phyloP scores from a whole-genome alignment of 2,329 filamentous ascomycete genomes.

The Trichoderma guizhouense region DNA sequence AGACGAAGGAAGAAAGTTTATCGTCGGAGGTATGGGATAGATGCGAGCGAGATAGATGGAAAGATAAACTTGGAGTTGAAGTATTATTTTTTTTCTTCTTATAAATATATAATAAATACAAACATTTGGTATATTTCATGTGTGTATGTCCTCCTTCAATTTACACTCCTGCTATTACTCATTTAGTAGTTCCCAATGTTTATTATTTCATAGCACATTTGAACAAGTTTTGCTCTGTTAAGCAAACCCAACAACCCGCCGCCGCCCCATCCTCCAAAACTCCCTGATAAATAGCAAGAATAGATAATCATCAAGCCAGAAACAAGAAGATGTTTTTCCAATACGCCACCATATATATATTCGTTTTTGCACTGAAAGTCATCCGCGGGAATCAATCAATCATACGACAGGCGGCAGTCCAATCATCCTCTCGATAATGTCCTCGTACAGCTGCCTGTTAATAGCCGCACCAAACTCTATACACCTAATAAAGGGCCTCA shows the following conservation, averaged over 20 bases:
- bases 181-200: neutral
- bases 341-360: neutral
- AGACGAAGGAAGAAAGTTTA: too few species aligned
- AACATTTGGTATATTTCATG: neutral
- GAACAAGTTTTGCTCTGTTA: neutral
- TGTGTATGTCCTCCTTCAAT: neutral
- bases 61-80: neutral
- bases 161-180: neutral
- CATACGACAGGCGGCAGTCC: conserved; percentile 21
- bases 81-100: neutral
- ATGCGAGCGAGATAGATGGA: neutral
- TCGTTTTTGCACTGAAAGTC: neutral
- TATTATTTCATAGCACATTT: neutral
- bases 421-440: conserved; percentile 41
- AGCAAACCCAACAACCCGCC: neutral
- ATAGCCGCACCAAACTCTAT: conserved; percentile 48
- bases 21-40: neutral
- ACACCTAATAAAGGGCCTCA: conserved; percentile 45
- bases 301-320: neutral
- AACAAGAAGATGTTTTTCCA: neutral
- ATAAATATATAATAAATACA: neutral
- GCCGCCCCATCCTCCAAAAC: neutral
- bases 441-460: conserved; percentile 46
- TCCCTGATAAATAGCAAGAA: neutral
- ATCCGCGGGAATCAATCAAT: neutral